Base-by-base conservation (phyloP, 1,139 yeast genomes). In the Pichia cactophila region DNA sequence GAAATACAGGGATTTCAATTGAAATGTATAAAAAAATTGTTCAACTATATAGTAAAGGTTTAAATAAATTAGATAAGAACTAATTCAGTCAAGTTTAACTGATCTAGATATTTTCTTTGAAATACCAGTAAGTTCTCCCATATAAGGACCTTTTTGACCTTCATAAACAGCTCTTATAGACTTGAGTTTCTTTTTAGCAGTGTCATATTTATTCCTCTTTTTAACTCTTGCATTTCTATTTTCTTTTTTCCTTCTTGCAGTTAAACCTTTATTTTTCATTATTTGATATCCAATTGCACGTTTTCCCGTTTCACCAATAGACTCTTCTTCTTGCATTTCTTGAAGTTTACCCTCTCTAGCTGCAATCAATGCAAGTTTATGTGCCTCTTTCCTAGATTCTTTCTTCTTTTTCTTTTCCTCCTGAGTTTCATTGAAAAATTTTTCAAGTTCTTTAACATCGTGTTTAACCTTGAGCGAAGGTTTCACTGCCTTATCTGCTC, bases 51-150 rank as follows among this genome's bases (percentile, higher is more conserved):
- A 45, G 47, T 23, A 45, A 45, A 45, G 47, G n/a, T 26, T 26
- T 7, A 41, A 5, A 23, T 11, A 20, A 9, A 7, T 29, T n/a
- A 1, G 14, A 9, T 6, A 10, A 2, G 2, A 8, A 28, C 40
- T 16, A 31, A 35, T 17, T 44, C 62, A 74, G 31, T 66, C 74
- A 68, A 90, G 83, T 68, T 85, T 87, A 64, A 87, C 90, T 61
- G 95, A 83, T 67, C 89, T 81, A 36, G 95, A 78, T 54, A 92
- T 66, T 55, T 89, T 88, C 79, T 92, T 90, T 75, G 89, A 89
- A 68, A 92, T 92, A 86, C 98, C 98, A 26, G 97, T 90, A 73
- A 80, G 77, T 68, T 92, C 98, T 69, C 98, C 98, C 57, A 78
- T 84, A 68, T 94, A 92, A 3, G 96, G 83, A 48, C 96, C 89